Percentiles rank a stretch among this genome's conserved stretches.
These are phyloP conservation scores for Coniochaeta sp. DNA, from an alignment of 2,329 filamentous ascomycete genomes.

Conservation along the genomic window DNA sequence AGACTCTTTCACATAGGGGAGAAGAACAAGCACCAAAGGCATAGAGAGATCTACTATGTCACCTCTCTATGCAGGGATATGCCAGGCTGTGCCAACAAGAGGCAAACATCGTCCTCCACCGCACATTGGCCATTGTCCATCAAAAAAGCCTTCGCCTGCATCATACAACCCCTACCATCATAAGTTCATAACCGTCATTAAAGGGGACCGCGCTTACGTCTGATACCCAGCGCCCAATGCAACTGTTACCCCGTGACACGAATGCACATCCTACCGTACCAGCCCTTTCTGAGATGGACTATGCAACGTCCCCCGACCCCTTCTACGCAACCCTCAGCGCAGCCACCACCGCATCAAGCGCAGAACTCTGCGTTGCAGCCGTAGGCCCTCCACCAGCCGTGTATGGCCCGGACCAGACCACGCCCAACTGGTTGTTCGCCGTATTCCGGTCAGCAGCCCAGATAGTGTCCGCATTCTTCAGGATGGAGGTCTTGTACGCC, in stretches of 20 bases:
- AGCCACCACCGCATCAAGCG: slow-evolving; percentile 60
- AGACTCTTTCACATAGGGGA: too few species aligned
- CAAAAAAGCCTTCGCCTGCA: too few species aligned
- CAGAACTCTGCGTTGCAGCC: slow-evolving; percentile 56
- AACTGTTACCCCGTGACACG: not conserved
- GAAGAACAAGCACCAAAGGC: too few species aligned
- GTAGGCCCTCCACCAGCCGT: slow-evolving; percentile 32
- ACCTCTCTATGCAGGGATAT: too few species aligned
- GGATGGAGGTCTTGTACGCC: slow-evolving; percentile 46
- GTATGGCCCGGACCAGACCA: slow-evolving; percentile 57
- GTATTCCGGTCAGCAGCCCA: slow-evolving; percentile 51
- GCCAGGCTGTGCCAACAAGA: too few species aligned
- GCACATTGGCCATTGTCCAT: too few species aligned
- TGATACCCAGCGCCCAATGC: not conserved
- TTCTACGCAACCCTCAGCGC: slow-evolving; percentile 34
- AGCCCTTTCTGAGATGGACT: not conserved
- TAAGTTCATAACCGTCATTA: not conserved
- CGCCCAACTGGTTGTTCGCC: slow-evolving; percentile 42
- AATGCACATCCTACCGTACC: not conserved
- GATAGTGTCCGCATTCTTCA: slow-evolving; percentile 56
- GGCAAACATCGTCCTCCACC: too few species aligned
- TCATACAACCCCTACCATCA: not conserved
- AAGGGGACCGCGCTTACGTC: not conserved
- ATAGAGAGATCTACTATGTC: too few species aligned
- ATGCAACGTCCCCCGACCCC: not conserved